phyloP scores from a whole-genome alignment of 345 rosid genomes.

The Eutrema heterophyllum region DNA sequence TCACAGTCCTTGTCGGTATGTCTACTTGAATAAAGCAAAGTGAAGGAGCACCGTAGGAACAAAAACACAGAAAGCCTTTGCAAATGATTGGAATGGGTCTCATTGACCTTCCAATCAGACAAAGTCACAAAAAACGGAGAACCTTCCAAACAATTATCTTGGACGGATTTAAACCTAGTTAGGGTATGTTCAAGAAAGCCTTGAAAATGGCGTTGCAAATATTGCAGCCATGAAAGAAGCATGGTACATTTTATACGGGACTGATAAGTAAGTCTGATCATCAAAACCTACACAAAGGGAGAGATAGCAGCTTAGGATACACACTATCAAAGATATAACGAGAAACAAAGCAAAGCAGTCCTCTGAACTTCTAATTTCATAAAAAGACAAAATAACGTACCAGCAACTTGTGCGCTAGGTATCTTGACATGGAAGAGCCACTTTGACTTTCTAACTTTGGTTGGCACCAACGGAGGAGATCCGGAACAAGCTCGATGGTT shows the following conservation, averaged over 20 bases:
- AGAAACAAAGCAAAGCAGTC: conserved; percentile 1
- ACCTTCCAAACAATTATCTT: conserved; percentile 55
- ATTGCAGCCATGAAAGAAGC: conserved; percentile 64
- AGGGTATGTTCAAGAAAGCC: conserved; percentile 45
- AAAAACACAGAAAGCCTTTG: conserved; percentile 64
- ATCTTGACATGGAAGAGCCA: conserved; percentile 37
- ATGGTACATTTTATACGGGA: conserved; percentile 33
- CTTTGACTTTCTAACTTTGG: conserved; percentile 35
- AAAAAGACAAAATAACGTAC: conserved; percentile 36
- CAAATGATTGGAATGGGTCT: conserved; percentile 40
- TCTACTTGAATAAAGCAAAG: conserved; percentile 41
- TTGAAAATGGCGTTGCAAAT: conserved; percentile 54
- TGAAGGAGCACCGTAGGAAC: conserved; percentile 63
- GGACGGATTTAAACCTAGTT: conserved; percentile 14
- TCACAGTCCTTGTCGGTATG: conserved; percentile 33
- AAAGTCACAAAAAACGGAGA: conserved; percentile 62
- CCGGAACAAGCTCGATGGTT: conserved; percentile 46
- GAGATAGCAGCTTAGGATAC: background rate
- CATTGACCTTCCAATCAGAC: conserved; percentile 33
- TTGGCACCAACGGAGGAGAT: conserved; percentile 59
- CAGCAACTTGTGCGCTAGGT: conserved; percentile 79
- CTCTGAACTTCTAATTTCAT: background rate
- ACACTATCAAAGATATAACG: background rate
- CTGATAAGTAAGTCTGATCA: conserved; percentile 67
- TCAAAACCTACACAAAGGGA: conserved; percentile 57